Percentiles rank a stretch among this genome's conserved stretches.
phyloP scores from a whole-genome alignment of 257 asterid species.

The Solanum gracilifrons region DNA sequence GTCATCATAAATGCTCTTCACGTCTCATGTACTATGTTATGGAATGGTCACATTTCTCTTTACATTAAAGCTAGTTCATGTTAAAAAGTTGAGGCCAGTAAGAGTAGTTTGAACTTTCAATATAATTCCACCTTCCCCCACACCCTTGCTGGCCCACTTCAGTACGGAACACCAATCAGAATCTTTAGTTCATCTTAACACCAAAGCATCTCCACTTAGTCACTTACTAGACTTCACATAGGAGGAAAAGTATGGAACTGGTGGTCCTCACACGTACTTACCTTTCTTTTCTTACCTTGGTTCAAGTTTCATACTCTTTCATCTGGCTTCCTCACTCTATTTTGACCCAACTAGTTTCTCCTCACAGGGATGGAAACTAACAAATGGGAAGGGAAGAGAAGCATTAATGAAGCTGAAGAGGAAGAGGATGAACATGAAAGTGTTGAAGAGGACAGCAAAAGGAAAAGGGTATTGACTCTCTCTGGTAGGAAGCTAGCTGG shows the following conservation, averaged over 20 bases:
- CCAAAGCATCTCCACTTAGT: constrained; percentile 24
- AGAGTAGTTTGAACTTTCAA: constrained; percentile 1
- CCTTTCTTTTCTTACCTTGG: constrained; percentile 9
- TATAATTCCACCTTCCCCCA: not conserved
- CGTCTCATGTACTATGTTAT: not conserved
- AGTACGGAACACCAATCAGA: constrained; percentile 18
- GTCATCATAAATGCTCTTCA: constrained; percentile 12
- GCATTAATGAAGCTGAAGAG: constrained; percentile 25
- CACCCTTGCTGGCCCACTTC: not conserved
- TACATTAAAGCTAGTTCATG: constrained; percentile 21
- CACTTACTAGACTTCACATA: constrained; percentile 24
- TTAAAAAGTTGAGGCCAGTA: constrained; percentile 8
- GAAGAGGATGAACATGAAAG: constrained; percentile 49
- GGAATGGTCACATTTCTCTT: constrained; percentile 5
- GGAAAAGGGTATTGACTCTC: constrained; percentile 29
- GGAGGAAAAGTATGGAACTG: constrained; percentile 36
- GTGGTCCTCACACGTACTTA: constrained; percentile 60
- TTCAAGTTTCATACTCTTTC: constrained; percentile 9
- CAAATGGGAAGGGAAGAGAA: constrained; percentile 49
- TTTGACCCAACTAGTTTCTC: constrained; percentile 8
- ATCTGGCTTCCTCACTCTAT: constrained; percentile 20
- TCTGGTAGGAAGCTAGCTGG: constrained; percentile 28
- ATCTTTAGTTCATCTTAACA: constrained; percentile 22
- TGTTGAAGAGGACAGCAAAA: constrained; percentile 42
- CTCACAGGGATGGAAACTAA: constrained; percentile 41